phyloP scores from a whole-genome alignment of 176 grass and related monocot genomes.

The Oryza meridionalis region DNA sequence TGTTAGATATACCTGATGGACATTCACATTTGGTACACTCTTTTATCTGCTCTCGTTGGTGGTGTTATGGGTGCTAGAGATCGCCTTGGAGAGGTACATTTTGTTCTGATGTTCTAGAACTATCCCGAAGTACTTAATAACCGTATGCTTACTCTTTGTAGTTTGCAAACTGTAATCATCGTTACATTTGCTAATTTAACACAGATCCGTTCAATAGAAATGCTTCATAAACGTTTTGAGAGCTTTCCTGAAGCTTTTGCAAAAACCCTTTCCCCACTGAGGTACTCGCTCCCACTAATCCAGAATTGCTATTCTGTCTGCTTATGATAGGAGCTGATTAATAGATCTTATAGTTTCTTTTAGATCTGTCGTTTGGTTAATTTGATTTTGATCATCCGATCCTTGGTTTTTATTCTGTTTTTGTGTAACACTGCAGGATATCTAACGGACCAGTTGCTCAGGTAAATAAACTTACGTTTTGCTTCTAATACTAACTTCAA shows the following conservation, averaged over 20 bases:
- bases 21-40: slow-evolving; percentile 94
- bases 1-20: slow-evolving; percentile 95
- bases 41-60: slow-evolving; percentile 89
- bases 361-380: slow-evolving; percentile 14
- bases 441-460: slow-evolving; percentile 54
- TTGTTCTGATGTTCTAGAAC: slow-evolving; percentile 13
- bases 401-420: slow-evolving; percentile 25
- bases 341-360: not conserved
- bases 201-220: slow-evolving; percentile 93
- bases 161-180: slow-evolving; percentile 27
- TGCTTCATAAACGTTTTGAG: slow-evolving; percentile 99
- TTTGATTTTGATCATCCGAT: not conserved
- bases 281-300: slow-evolving; percentile 47
- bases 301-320: slow-evolving; percentile 21
- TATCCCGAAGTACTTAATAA: slow-evolving; percentile 34
- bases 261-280: slow-evolving; percentile 72
- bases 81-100: slow-evolving; percentile 92
- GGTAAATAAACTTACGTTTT: slow-evolving; percentile 49
- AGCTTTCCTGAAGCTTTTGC: slow-evolving; percentile 94
- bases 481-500: slow-evolving; percentile 6
- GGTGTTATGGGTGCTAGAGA: slow-evolving; percentile 82
- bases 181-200: slow-evolving; percentile 17
- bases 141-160: slow-evolving; percentile 1
- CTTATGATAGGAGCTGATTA: slow-evolving; percentile 3
- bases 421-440: slow-evolving; percentile 52